Percentiles rank a stretch among this genome's conserved stretches.
Conservation (phyloP, 208 protist species). For the Lotmaria passim region DNA sequence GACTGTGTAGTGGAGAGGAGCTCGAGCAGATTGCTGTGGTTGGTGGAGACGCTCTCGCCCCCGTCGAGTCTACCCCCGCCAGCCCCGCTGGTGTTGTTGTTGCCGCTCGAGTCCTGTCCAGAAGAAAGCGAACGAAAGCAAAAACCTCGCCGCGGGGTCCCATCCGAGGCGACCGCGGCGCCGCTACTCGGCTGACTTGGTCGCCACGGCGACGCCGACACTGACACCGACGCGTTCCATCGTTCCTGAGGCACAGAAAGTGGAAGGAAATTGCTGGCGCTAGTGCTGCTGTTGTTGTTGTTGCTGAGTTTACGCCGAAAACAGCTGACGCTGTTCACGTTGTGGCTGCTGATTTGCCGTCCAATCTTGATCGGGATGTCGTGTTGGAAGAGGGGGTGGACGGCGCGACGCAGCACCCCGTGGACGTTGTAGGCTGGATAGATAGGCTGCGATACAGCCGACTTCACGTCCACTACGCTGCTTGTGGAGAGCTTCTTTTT, state of each 20-base stretch:
- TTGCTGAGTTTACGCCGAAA: too few relatives aligned
- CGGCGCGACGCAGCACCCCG: conserved; percentile 18
- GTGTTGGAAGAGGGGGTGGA: conserved; percentile 26
- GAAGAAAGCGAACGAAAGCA: background rate
- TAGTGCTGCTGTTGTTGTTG: background rate
- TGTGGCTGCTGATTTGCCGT: background rate
- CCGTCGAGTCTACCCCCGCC: background rate
- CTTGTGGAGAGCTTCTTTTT: background rate
- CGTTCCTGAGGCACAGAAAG: background rate
- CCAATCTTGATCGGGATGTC: background rate
- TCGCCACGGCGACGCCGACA: background rate
- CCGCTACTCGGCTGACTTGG: background rate
- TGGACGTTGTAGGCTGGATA: conserved; percentile 29
- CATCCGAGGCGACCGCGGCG: background rate
- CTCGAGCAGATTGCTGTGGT: background rate
- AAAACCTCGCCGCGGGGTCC: background rate
- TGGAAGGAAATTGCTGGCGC: conserved; percentile 2
- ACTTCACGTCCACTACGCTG: background rate
- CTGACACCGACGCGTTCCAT: background rate
- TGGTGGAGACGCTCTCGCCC: background rate
- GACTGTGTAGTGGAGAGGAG: background rate
- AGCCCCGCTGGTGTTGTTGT: background rate
- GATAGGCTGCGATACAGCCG: background rate
- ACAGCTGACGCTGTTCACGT: background rate
- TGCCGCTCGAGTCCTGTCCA: background rate